phyloP scores from a whole-genome alignment of 2,329 filamentous ascomycete genomes.

The Pseudogymnoascus destructans region DNA sequence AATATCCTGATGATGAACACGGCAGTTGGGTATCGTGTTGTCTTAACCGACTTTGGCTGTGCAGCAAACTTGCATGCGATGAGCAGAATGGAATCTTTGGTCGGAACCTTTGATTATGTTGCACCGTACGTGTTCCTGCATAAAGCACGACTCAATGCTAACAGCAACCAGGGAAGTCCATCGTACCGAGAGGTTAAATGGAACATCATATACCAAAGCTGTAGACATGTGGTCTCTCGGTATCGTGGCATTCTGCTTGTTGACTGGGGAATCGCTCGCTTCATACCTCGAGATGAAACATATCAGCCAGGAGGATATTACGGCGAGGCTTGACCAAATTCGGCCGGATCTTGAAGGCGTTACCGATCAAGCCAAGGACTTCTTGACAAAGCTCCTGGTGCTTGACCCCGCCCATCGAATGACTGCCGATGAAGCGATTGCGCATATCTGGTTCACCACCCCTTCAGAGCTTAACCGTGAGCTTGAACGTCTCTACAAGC shows the following conservation, averaged over 20 bases:
- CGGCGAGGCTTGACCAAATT: neutral
- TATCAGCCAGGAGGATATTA: slow-evolving; percentile 2
- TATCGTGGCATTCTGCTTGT: slow-evolving; percentile 19
- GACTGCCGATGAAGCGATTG: slow-evolving; percentile 25
- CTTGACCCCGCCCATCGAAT: slow-evolving; percentile 25
- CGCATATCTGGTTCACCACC: slow-evolving; percentile 29
- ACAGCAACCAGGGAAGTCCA: slow-evolving; percentile 10
- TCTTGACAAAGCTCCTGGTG: slow-evolving; percentile 28
- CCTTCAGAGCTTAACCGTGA: slow-evolving; percentile 17
- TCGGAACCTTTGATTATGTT: slow-evolving; percentile 23
- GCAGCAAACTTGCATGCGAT: slow-evolving; percentile 16
- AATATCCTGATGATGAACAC: slow-evolving; percentile 24
- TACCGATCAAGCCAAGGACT: slow-evolving; percentile 19
- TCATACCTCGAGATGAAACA: slow-evolving; percentile 13
- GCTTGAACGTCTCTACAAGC: slow-evolving; percentile 19
- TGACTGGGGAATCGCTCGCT: slow-evolving; percentile 19
- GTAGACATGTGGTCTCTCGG: slow-evolving; percentile 26
- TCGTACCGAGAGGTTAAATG: slow-evolving; percentile 17
- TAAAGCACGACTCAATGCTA: neutral
- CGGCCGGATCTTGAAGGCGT: slow-evolving; percentile 11
- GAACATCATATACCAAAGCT: slow-evolving; percentile 22
- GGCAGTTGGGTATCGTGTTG: slow-evolving; percentile 21
- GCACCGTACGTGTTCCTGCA: slow-evolving; percentile 21
- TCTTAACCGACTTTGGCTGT: slow-evolving; percentile 26
- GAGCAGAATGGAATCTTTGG: slow-evolving; percentile 20